A percentile compares a stretch with the other conserved stretches of the same genome.
Evolutionary conservation across 164 flowering plant genomes (phyloP).

Genomic region (Nelumbo lutea): DNA sequence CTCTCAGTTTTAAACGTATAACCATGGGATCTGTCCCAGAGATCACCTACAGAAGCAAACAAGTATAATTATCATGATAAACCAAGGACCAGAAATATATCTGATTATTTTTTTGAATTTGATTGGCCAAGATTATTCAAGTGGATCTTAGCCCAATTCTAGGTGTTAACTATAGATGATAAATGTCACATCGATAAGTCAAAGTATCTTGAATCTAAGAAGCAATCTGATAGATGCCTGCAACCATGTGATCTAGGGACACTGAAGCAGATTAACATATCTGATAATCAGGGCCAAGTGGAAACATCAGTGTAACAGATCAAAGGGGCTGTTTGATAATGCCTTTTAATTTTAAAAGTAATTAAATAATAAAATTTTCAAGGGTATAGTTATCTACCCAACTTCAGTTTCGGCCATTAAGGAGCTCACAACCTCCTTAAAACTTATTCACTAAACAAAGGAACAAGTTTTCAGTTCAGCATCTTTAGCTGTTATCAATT

Average conservation of each 20-base stretch:
- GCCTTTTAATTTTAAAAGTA: too few species aligned
- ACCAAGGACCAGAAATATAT: neutral
- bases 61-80: neutral
- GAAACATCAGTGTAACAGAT: neutral
- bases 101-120: neutral
- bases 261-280: neutral
- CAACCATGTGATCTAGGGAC: neutral
- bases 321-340: too few species aligned
- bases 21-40: slow-evolving; percentile 82
- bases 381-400: too few species aligned
- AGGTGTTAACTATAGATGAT: too few species aligned
- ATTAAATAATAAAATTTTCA: too few species aligned
- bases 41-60: slow-evolving; percentile 44
- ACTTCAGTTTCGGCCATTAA: too few species aligned
- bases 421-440: too few species aligned
- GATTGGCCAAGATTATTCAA: neutral
- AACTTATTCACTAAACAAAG: too few species aligned
- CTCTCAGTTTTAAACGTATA: slow-evolving; percentile 64
- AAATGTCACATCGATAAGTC: too few species aligned
- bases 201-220: neutral
- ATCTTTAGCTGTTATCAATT: too few species aligned
- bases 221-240: neutral
- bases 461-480: too few species aligned
- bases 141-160: too few species aligned
- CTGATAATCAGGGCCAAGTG: neutral